Conservation (phyloP, 805 yeast genomes). For the Tetrapisispora pingtungensis region DNA sequence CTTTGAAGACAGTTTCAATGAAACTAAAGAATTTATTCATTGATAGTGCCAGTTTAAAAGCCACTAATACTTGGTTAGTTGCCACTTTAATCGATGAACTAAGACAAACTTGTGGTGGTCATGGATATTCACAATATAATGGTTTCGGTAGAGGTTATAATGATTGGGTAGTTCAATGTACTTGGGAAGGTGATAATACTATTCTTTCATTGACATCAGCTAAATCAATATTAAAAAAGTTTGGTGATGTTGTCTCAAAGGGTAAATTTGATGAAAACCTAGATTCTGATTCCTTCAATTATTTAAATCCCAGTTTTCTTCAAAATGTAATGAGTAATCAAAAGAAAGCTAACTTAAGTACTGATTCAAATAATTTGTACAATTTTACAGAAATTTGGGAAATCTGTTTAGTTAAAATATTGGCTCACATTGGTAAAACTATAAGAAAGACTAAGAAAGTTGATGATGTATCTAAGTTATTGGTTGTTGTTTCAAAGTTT, state of each 20-base stretch:
- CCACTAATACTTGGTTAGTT: constrained; percentile 81
- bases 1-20: constrained; percentile 35
- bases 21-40: constrained; percentile 71
- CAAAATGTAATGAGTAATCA: constrained; percentile 17
- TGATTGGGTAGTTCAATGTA: constrained; percentile 97
- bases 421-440: constrained; percentile 20
- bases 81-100: constrained; percentile 76
- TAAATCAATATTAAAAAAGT: constrained; percentile 46
- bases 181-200: constrained; percentile 97
- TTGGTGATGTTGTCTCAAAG: constrained; percentile 28
- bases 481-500: constrained; percentile 32
- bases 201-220: constrained; percentile 79
- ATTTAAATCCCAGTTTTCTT: constrained; percentile 23
- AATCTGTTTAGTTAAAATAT: constrained; percentile 19
- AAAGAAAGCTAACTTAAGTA: constrained; percentile 20
- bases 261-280: constrained; percentile 29
- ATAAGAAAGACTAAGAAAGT: constrained; percentile 21
- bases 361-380: constrained; percentile 21
- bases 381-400: constrained; percentile 29
- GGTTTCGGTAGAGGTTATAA: constrained; percentile 82
- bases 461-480: constrained; percentile 32
- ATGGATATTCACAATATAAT: constrained; percentile 87
- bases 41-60: constrained; percentile 79
- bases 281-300: constrained; percentile 24
- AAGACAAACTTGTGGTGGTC: constrained; percentile 93